Base-by-base conservation (phyloP, 2,329 filamentous ascomycete genomes). In the Diaporthe destruens region DNA sequence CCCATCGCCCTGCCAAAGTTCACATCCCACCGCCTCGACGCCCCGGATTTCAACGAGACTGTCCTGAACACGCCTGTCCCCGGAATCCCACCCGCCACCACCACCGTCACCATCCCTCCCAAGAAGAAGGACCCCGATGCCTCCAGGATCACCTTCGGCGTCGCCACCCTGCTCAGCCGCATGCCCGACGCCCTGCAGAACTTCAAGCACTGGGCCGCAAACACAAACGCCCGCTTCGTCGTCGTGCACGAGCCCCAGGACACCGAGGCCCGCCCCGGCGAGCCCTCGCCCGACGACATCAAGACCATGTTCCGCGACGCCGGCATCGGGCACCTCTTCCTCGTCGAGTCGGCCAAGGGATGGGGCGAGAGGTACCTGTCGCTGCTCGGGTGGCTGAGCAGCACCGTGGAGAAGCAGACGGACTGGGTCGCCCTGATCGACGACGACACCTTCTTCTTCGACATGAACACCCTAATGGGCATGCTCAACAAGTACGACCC, bases 381-480 rank as follows among this genome's bases (percentile, higher is more conserved):
- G 6, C 57, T 75, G 34, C 49, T 75, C 42, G 39, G 36, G 39
- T 69, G 32, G 54, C 56, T 75, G 49, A 49, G 72, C 69, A 55
- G 47, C 51, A 66, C 44, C 47, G 47, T 73, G 47, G 68, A 71
- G 57, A 42, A 55, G 14, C 54, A 66, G 67, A 83, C 83, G 1
- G 77, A 79, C 36, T 85, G 84, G 84, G 80, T 79, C 6, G 81
- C 79, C 49, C 76, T 85, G 65, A 84, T 85, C 66, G 84, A 85
- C 71, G 84, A 85, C 70, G 84, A 85, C 71, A 85, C 84, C 1
- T 85, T 85, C 74, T 85, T 85, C 77, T 76, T 80, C 20, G 83
- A 82, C 44, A 82, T 85, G 78, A 44, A 79, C 14, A 77, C 77
- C 12, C 74, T 85, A 11, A 77, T 83, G 18, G 76, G 80, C 23